These are phyloP conservation scores for Pulveroboletus sp. DNA, from an alignment of 768 basidiomycete genomes.

Conservation along the genomic window DNA sequence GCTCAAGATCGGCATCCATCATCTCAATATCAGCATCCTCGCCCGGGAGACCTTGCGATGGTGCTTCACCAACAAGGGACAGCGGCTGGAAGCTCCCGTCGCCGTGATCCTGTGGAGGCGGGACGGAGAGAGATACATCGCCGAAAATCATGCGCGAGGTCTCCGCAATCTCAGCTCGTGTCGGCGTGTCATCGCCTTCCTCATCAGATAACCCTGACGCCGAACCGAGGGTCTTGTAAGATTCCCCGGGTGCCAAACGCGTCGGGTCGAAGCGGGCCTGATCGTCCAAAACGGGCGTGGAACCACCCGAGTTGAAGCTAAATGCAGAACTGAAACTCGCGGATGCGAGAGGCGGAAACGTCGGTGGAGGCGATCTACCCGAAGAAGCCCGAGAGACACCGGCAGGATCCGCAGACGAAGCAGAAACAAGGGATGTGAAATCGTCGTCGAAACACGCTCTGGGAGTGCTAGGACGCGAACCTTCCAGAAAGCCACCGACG, in stretches of 20 bases:
- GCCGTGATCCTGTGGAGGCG: conserved; percentile 15
- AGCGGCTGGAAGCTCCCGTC: neutral
- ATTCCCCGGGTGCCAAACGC: conserved; percentile 18
- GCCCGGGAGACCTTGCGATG: conserved; percentile 25
- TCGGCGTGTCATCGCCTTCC: conserved; percentile 41
- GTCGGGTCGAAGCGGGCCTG: conserved; percentile 13
- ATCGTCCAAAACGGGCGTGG: conserved; percentile 26
- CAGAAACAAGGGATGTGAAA: conserved; percentile 72
- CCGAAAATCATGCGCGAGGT: conserved; percentile 53
- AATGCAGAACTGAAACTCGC: conserved; percentile 29
- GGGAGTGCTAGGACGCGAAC: conserved; percentile 33
- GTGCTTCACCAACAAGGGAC: conserved; percentile 8
- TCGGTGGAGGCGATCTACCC: neutral
- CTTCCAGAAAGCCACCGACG: conserved; percentile 17
- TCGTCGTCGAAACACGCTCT: conserved; percentile 68
- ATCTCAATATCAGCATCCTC: conserved; percentile 26
- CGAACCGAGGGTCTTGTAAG: conserved; percentile 55
- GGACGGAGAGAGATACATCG: conserved; percentile 9
- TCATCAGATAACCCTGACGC: conserved; percentile 52
- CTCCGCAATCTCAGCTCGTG: conserved; percentile 44
- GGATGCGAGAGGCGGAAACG: conserved; percentile 7
- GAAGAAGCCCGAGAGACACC: neutral
- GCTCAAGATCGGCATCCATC: conserved; percentile 37
- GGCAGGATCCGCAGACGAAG: conserved; percentile 32
- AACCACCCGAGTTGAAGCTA: conserved; percentile 22